Evolutionary conservation across 2,329 filamentous ascomycete species (phyloP).

Genomic region (Pseudogymnoascus sp.): DNA sequence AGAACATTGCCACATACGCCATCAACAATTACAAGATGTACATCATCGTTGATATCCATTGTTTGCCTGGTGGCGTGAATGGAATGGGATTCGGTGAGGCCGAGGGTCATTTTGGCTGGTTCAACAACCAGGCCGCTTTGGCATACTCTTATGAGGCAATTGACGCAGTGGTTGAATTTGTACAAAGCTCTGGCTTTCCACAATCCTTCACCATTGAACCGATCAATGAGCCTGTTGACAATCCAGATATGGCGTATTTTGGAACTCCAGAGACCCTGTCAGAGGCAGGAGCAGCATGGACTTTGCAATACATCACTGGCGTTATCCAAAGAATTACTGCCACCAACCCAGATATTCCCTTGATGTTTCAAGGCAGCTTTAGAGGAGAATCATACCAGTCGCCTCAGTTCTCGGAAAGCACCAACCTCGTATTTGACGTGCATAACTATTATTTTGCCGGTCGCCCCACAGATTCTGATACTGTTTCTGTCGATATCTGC

Average conservation of each 20-base stretch:
- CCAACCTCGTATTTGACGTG: constrained; percentile 28
- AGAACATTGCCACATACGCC: constrained; percentile 29
- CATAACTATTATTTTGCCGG: constrained; percentile 30
- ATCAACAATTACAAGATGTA: constrained; percentile 31
- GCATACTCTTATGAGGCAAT: constrained; percentile 29
- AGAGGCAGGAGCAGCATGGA: constrained; percentile 26
- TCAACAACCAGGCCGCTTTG: constrained; percentile 30
- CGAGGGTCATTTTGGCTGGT: constrained; percentile 29
- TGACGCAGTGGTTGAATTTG: constrained; percentile 28
- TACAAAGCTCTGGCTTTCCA: constrained; percentile 24
- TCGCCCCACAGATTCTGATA: constrained; percentile 21
- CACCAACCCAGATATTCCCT: constrained; percentile 27
- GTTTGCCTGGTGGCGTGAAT: constrained; percentile 16
- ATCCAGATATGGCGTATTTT: constrained; percentile 26
- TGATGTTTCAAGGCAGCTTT: constrained; percentile 31
- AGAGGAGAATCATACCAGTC: constrained; percentile 25
- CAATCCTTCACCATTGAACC: constrained; percentile 31
- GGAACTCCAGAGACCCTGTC: constrained; percentile 28
- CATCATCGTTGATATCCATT: constrained; percentile 30
- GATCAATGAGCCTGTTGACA: constrained; percentile 33
- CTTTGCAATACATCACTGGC: constrained; percentile 29
- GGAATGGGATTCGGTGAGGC: constrained; percentile 29
- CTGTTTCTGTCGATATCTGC: constrained; percentile 16
- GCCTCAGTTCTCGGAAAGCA: constrained; percentile 20
- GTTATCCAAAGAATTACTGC: constrained; percentile 23